These are phyloP conservation scores for Alternaria panax DNA, from an alignment of 2,329 filamentous ascomycete species.

Conservation along the genomic window DNA sequence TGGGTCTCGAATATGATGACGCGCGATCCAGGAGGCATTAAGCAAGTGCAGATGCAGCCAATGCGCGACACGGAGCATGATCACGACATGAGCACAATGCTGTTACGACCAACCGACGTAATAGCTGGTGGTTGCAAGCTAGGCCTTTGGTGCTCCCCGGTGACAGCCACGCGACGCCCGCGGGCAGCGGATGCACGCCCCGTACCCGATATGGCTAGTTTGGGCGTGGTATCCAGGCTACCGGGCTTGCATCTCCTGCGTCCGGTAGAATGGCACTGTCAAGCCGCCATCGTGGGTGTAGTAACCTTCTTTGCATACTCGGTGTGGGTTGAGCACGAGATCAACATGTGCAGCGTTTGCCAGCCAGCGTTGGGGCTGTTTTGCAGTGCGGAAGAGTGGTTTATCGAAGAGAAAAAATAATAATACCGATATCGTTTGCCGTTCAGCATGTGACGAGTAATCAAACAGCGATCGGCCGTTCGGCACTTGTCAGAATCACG, in stretches of 20 bases:
- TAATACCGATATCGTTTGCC: conserved; percentile 3
- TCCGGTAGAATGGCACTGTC: conserved; percentile 47
- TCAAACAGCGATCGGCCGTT: conserved; percentile 9
- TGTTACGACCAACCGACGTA: conserved; percentile 27
- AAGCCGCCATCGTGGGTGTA: conserved; percentile 43
- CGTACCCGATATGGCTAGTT: conserved; percentile 30
- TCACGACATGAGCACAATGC: conserved; percentile 9
- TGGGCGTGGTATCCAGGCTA: conserved; percentile 41
- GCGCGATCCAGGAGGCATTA: neutral
- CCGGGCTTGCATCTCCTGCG: conserved; percentile 40
- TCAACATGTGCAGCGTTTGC: neutral
- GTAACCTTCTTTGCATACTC: conserved; percentile 38
- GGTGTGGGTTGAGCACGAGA: conserved; percentile 26
- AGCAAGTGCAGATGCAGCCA: neutral
- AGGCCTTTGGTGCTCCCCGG: conserved; percentile 27
- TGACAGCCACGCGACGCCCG: conserved; percentile 43
- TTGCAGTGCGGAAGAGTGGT: neutral
- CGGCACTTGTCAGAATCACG: conserved; percentile 8
- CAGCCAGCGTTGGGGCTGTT: neutral
- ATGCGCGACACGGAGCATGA: conserved; percentile 4
- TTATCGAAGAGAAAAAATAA: neutral
- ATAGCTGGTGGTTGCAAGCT: conserved; percentile 35
- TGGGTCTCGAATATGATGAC: neutral
- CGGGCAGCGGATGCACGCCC: conserved; percentile 34
- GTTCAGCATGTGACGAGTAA: conserved; percentile 6